Conservation (phyloP, 2,329 filamentous ascomycete genomes). For the Emydomyces testavorans region DNA sequence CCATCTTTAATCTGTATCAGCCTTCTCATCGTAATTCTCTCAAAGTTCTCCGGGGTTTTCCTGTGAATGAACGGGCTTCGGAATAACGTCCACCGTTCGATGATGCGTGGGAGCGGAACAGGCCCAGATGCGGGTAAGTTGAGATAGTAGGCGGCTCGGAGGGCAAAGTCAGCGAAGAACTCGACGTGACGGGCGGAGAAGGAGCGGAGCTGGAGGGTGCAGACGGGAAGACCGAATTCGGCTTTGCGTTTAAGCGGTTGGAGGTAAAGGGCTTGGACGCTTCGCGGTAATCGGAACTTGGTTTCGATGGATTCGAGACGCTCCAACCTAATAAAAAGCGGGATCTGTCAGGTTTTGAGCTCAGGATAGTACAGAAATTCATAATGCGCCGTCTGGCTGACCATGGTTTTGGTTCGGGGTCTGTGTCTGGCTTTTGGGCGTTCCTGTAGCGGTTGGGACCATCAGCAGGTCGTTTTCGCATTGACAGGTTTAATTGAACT, state of each 20-base stretch:
- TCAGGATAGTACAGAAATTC: background rate
- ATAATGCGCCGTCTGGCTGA: background rate
- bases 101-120: constrained; percentile 71
- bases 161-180: constrained; percentile 87
- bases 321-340: constrained; percentile 24
- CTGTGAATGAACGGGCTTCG: constrained; percentile 86
- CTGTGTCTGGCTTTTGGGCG: constrained; percentile 5
- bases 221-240: constrained; percentile 67
- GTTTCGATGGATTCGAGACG: constrained; percentile 26
- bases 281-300: constrained; percentile 55
- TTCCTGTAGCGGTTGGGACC: background rate
- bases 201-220: constrained; percentile 84
- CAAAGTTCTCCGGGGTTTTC: constrained; percentile 96
- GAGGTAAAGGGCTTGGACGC: constrained; percentile 76
- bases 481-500: background rate
- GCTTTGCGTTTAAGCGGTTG: constrained; percentile 66
- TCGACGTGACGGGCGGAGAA: constrained; percentile 83
- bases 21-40: constrained; percentile 73
- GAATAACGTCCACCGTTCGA: constrained; percentile 89
- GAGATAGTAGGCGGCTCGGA: constrained; percentile 90
- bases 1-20: constrained; percentile 90
- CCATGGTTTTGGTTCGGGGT: constrained; percentile 8
- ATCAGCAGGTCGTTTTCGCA: background rate
- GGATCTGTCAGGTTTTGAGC: background rate
- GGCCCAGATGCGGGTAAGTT: constrained; percentile 76